Percentiles rank a stretch among this genome's conserved stretches.
These are phyloP conservation scores for Entomortierella parvispora DNA, from an alignment of 192 early-diverging fungal genomes.

Conservation along the genomic window DNA sequence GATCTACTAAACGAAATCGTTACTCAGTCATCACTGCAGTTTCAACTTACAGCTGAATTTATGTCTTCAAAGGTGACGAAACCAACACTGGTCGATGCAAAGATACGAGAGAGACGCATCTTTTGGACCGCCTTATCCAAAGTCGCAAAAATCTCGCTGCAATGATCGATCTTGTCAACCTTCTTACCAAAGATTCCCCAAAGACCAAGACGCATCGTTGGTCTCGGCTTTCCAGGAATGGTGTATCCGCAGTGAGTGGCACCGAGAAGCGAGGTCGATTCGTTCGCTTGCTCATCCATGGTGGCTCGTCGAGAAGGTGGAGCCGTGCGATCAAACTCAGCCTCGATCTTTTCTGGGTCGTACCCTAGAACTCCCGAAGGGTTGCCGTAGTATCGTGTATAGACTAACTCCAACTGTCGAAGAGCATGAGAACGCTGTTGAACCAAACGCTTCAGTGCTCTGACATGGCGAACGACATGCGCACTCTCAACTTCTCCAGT, in stretches of 20 bases:
- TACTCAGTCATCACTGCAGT: too few species aligned
- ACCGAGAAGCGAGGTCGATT: conserved; percentile 6
- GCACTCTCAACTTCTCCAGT: conserved; percentile 74
- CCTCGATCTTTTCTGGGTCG: conserved; percentile 59
- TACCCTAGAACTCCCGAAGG: conserved; percentile 72
- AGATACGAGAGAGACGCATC: conserved; percentile 57
- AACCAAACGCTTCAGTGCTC: conserved; percentile 63
- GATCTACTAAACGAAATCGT: too few species aligned
- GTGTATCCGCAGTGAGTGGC: background rate
- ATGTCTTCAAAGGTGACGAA: conserved; percentile 85
- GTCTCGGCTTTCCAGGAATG: conserved; percentile 25
- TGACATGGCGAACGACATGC: conserved; percentile 68
- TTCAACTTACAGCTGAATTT: conserved; percentile 66
- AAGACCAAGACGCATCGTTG: conserved; percentile 55
- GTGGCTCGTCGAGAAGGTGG: background rate
- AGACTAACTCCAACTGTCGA: conserved; percentile 65
- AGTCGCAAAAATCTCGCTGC: conserved; percentile 61
- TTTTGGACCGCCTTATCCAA: conserved; percentile 63
- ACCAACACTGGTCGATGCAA: conserved; percentile 65
- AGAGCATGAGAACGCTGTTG: conserved; percentile 65
- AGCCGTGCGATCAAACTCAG: conserved; percentile 32
- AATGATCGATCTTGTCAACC: conserved; percentile 75
- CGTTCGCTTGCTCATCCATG: background rate
- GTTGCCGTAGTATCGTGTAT: conserved; percentile 71
- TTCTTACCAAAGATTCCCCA: conserved; percentile 64